Percentiles rank a stretch among this genome's conserved stretches.
These are phyloP conservation scores for Beauveria sp. DNA, from an alignment of 2,329 filamentous ascomycete genomes.

Conservation along the genomic window DNA sequence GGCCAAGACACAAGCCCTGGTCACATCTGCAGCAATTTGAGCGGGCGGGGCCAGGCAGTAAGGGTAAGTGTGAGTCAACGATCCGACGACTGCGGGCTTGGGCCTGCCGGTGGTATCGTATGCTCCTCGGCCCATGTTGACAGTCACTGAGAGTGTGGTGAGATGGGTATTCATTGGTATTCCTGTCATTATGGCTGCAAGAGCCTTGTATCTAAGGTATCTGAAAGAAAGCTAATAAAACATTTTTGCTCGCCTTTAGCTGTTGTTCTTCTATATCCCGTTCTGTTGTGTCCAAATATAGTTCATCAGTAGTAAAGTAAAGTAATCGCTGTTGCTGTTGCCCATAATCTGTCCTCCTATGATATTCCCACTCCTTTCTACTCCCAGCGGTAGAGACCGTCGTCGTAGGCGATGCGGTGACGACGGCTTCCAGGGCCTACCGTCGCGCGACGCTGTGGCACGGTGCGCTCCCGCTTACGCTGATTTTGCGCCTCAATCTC, in stretches of 20 bases:
- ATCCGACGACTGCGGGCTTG: not conserved
- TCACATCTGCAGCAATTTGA: not conserved
- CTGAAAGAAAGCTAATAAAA: not conserved
- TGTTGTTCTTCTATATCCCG: not conserved
- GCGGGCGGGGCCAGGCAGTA: not conserved
- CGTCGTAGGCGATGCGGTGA: constrained; percentile 29
- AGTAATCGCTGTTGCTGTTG: not conserved
- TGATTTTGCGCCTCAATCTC: constrained; percentile 32
- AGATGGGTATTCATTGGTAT: not conserved
- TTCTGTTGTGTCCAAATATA: not conserved
- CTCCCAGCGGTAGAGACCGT: constrained; percentile 33
- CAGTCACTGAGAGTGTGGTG: not conserved
- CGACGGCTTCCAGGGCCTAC: constrained; percentile 30
- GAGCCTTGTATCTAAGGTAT: not conserved
- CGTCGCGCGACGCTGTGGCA: constrained; percentile 29
- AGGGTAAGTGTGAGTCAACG: not conserved
- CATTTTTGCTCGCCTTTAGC: not conserved
- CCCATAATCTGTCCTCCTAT: not conserved
- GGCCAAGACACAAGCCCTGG: not conserved
- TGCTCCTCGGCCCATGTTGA: constrained; percentile 1
- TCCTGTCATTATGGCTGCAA: not conserved
- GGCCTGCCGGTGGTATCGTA: constrained; percentile 1
- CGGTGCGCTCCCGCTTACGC: constrained; percentile 34
- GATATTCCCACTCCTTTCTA: constrained; percentile 16
- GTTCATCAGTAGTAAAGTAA: not conserved